Evolutionary conservation across 2,329 filamentous ascomycete species (phyloP).

Genomic region (Sporothrix protearum): DNA sequence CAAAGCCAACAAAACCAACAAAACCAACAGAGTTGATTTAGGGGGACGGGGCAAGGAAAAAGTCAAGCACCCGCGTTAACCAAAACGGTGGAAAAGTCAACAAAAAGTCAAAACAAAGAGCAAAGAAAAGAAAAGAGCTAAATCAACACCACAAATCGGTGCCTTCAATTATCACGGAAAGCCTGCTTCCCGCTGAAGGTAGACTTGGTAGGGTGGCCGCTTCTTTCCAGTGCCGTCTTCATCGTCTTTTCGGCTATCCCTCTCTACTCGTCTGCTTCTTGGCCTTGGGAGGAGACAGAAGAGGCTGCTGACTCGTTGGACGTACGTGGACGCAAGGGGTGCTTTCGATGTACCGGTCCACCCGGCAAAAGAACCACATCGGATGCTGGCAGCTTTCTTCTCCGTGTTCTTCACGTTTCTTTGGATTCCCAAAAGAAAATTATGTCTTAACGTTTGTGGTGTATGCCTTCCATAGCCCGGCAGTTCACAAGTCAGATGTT

Average conservation of each 20-base stretch:
- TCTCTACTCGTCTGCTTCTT: background rate
- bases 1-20: background rate
- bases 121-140: background rate
- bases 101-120: background rate
- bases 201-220: background rate
- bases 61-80: background rate
- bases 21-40: too few relatives aligned
- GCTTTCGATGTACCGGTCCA: background rate
- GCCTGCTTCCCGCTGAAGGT: background rate
- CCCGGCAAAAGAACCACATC: background rate
- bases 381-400: background rate
- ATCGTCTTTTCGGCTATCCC: background rate
- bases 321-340: background rate
- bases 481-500: slow-evolving; percentile 9
- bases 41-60: background rate
- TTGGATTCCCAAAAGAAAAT: background rate
- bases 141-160: background rate
- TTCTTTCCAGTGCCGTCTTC: background rate
- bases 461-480: background rate
- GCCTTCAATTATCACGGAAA: background rate
- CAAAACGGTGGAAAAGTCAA: slow-evolving; percentile 14
- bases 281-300: background rate
- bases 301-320: slow-evolving; percentile 4
- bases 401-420: background rate
- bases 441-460: background rate